Evolutionary conservation across 2,329 filamentous ascomycete genomes (phyloP), one percentile per base, ranked within the genome.

Genomic region (Nigrospora sphaerica): DNA sequence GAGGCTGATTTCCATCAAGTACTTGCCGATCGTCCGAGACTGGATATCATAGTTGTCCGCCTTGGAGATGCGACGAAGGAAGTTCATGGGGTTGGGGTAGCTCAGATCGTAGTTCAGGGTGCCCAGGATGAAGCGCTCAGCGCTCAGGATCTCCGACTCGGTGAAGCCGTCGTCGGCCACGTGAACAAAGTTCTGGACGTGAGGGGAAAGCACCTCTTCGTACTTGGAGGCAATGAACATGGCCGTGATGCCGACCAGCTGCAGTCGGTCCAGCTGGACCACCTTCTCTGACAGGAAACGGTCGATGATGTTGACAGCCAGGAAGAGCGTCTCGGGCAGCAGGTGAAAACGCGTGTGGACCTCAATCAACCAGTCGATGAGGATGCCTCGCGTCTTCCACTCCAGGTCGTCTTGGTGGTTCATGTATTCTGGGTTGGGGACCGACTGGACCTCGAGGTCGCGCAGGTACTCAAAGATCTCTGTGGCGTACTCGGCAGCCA

Each of bases 211-310:
- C 42, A 98, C 91, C 66, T 98, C 93, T 69, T 98, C 92, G 65
- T 97, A 98, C 73, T 98, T 98, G 62, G 92, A 95, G 12, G 93
- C 93, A 62, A 97, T 95, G 74, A 97, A 97, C 93, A 98, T 97
- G 67, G 92, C 93, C 19, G 93, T 95, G 60, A 97, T 91, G 61
- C 93, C 93, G 48, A 98, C 93, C 10, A 98, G 80, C 70, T 98
- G 93, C 6, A 98, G 83, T 51, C 91, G 90, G 66, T 97, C 92
- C 40, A 98, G 83, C 70, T 95, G 89, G 39, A 98, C 93, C 32
- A 96, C 86, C 74, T 97, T 96, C 61, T 84, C 82, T 0, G 92
- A 96, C 40, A 98, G 80, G 74, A 97, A 98, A 50, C 93, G 91
- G 66, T 98, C 93, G 63, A 97, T 95, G 66, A 97, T 90, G 78